A percentile compares a stretch with the other conserved stretches of the same genome.
These are phyloP conservation scores for Talaromyces sp. DNA, from an alignment of 2,329 filamentous ascomycete genomes.

Conservation along the genomic window DNA sequence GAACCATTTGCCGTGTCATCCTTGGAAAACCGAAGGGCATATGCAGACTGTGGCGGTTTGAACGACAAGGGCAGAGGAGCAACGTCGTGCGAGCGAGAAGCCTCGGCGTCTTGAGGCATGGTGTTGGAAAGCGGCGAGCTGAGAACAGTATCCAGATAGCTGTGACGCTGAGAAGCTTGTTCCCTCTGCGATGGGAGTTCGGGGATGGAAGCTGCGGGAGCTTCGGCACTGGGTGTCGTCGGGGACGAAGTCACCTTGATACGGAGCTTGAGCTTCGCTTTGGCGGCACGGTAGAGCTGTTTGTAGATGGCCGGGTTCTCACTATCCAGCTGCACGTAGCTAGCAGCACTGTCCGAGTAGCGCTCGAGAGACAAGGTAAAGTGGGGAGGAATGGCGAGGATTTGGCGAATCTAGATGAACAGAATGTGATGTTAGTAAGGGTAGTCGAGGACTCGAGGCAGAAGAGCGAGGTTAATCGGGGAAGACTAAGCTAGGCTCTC, in stretches of 20 bases:
- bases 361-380: conserved; percentile 72
- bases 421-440: conserved; percentile 5
- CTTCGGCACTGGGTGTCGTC: conserved; percentile 11
- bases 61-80: not conserved
- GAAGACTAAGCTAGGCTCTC: conserved; percentile 12
- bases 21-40: conserved; percentile 23
- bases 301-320: conserved; percentile 83
- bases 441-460: not conserved
- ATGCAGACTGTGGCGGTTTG: not conserved
- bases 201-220: conserved; percentile 7
- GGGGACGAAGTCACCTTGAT: conserved; percentile 61
- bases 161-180: conserved; percentile 24
- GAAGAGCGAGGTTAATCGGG: not conserved
- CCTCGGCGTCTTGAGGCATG: conserved; percentile 15
- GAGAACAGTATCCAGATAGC: conserved; percentile 41
- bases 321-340: conserved; percentile 74
- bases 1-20: conserved; percentile 35
- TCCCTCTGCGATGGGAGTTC: conserved; percentile 14
- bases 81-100: conserved; percentile 2
- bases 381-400: conserved; percentile 61
- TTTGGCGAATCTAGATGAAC: conserved; percentile 58
- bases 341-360: conserved; percentile 85
- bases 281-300: conserved; percentile 92
- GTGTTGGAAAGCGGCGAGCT: conserved; percentile 21
- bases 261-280: conserved; percentile 96